Percentiles rank a stretch among this genome's conserved stretches.
Evolutionary conservation across 495 filamentous ascomycete species (phyloP).

Genomic region (Mycothermus thermophilus): DNA sequence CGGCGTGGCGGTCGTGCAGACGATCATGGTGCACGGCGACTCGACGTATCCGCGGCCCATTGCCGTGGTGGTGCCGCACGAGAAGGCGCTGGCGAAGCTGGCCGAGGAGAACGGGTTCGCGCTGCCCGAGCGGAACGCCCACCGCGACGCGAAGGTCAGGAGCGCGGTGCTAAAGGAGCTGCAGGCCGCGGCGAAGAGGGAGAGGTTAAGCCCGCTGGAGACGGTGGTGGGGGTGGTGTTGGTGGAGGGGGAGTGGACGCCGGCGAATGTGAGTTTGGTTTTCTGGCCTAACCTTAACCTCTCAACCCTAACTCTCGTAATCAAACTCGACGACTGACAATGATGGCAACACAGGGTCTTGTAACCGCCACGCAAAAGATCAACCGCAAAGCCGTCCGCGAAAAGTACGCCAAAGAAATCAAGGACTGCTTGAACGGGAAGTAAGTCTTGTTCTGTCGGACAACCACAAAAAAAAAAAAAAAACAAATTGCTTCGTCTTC

Average conservation of each 20-base stretch:
- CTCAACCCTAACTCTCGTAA: too few species aligned
- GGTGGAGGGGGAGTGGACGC: slow-evolving; percentile 53
- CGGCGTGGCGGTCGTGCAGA: slow-evolving; percentile 37
- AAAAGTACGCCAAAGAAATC: slow-evolving; percentile 44
- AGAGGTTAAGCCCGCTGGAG: slow-evolving; percentile 41
- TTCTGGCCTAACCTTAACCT: too few species aligned
- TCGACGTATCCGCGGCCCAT: slow-evolving; percentile 36
- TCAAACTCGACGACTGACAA: too few species aligned
- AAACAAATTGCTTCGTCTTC: too few species aligned
- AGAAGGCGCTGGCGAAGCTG: slow-evolving; percentile 35
- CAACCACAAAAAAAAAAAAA: too few species aligned
- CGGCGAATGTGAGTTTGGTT: slow-evolving; percentile 39
- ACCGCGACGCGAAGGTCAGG: slow-evolving; percentile 32
- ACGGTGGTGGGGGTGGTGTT: slow-evolving; percentile 46
- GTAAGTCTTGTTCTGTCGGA: too few species aligned
- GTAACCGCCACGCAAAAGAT: slow-evolving; percentile 51
- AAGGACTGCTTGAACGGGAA: slow-evolving; percentile 25
- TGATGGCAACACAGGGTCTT: slow-evolving; percentile 41
- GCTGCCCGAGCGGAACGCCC: slow-evolving; percentile 24
- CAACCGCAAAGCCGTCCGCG: slow-evolving; percentile 39
- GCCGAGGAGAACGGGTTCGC: slow-evolving; percentile 34
- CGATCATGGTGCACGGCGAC: slow-evolving; percentile 49
- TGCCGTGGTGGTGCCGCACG: slow-evolving; percentile 43
- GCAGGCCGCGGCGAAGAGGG: slow-evolving; percentile 34
- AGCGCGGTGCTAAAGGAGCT: slow-evolving; percentile 42